phyloP scores from a whole-genome alignment of 2,329 filamentous ascomycete species.

The Cladosporium cucumerinum region DNA sequence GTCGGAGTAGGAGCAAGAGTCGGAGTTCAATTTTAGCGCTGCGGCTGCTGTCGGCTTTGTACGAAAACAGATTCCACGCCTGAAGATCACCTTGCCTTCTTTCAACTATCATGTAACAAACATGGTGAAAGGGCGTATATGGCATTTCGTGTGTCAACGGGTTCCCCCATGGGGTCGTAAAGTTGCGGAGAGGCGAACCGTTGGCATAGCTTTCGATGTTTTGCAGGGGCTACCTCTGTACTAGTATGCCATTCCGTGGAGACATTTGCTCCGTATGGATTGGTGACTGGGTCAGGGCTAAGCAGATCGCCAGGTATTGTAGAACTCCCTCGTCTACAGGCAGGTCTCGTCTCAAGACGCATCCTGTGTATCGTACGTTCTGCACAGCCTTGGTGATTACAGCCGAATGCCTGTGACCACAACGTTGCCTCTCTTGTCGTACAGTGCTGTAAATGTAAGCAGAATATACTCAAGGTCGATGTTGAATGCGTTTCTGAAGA shows the following conservation, averaged over 20 bases:
- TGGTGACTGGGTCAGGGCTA: background rate
- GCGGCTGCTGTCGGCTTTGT: conserved; percentile 15
- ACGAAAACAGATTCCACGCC: background rate
- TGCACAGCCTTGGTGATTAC: background rate
- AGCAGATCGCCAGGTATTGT: background rate
- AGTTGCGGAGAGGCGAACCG: background rate
- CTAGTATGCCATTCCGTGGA: background rate
- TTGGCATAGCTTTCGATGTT: background rate
- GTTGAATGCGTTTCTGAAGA: background rate
- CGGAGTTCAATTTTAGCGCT: conserved; percentile 5
- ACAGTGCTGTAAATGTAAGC: background rate
- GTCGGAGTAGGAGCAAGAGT: conserved; percentile 9
- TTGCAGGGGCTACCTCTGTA: background rate
- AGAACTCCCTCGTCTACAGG: background rate
- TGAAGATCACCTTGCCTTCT: background rate
- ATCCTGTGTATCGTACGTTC: background rate
- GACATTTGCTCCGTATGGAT: background rate
- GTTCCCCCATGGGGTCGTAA: background rate
- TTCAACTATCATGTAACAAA: background rate
- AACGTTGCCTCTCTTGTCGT: background rate
- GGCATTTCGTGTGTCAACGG: background rate
- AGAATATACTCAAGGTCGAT: background rate
- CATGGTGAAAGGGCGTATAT: background rate
- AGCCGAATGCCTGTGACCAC: background rate
- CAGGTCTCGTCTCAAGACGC: too few relatives aligned